phyloP scores from a whole-genome alignment of 805 yeast genomes.

The Jamesozyma jinghongensis region DNA sequence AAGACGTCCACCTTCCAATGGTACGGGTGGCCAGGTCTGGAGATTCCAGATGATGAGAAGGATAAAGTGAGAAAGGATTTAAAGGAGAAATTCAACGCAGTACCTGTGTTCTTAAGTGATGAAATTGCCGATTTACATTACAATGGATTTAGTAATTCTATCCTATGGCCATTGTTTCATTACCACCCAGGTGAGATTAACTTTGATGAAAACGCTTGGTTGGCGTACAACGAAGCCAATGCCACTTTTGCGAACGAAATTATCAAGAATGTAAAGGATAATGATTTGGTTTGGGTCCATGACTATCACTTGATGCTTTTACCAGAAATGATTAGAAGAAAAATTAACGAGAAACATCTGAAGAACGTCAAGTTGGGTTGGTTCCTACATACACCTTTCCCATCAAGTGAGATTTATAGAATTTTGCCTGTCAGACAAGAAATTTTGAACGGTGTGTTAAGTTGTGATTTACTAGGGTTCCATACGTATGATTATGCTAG shows the following conservation, averaged over 20 bases:
- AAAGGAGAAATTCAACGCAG: conserved; percentile 70
- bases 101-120: conserved; percentile 81
- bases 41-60: conserved; percentile 71
- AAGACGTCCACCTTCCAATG: conserved; percentile 80
- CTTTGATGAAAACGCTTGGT: conserved; percentile 96
- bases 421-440: conserved; percentile 93
- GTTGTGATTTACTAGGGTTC: conserved; percentile 93
- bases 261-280: conserved; percentile 59
- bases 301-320: conserved; percentile 94
- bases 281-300: conserved; percentile 94
- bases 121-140: conserved; percentile 92
- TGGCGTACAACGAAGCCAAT: conserved; percentile 92
- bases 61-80: conserved; percentile 60
- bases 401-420: conserved; percentile 91
- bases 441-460: conserved; percentile 80
- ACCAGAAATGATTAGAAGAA: conserved; percentile 75
- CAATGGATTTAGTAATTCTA: conserved; percentile 91
- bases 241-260: conserved; percentile 68
- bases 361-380: conserved; percentile 74
- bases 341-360: conserved; percentile 37
- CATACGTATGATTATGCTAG: conserved; percentile 99
- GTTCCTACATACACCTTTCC: conserved; percentile 96
- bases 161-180: conserved; percentile 96
- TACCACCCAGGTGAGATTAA: conserved; percentile 99
- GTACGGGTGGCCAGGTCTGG: conserved; percentile 98